Evolutionary conservation across 2,329 filamentous ascomycete species (phyloP).

Genomic region (Epichloe gansuensis): DNA sequence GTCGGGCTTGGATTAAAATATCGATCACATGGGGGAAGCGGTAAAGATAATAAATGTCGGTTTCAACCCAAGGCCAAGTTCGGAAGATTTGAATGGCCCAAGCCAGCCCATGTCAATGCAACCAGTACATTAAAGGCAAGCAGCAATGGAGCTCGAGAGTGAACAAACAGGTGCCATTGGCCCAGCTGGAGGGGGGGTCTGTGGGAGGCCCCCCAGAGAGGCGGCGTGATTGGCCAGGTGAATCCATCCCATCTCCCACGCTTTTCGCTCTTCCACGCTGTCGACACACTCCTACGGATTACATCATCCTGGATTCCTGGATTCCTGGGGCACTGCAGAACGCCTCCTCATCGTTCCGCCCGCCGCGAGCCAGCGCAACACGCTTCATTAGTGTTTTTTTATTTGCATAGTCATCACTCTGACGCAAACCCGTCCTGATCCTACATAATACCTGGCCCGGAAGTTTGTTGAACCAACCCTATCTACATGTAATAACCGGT

Average conservation of each 20-base stretch:
- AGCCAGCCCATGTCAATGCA: neutral
- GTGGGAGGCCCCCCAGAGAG: neutral
- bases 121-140: too few relatives aligned
- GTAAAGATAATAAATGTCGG: neutral
- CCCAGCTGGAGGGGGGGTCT: neutral
- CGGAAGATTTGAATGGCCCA: neutral
- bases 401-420: neutral
- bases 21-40: neutral
- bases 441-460: neutral
- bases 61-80: neutral
- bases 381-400: neutral
- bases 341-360: neutral
- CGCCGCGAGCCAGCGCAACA: neutral
- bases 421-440: neutral
- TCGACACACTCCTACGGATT: too few relatives aligned
- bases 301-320: too few relatives aligned
- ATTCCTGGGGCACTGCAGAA: neutral
- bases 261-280: neutral
- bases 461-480: too few relatives aligned
- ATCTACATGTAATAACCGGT: too few relatives aligned
- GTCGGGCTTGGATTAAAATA: neutral
- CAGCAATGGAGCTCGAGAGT: neutral
- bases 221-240: neutral
- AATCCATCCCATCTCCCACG: neutral
- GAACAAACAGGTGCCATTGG: constrained; percentile 1